Evolutionary conservation across 2,329 filamentous ascomycete species (phyloP).

Genomic region (Colletotrichum euphorbiae): DNA sequence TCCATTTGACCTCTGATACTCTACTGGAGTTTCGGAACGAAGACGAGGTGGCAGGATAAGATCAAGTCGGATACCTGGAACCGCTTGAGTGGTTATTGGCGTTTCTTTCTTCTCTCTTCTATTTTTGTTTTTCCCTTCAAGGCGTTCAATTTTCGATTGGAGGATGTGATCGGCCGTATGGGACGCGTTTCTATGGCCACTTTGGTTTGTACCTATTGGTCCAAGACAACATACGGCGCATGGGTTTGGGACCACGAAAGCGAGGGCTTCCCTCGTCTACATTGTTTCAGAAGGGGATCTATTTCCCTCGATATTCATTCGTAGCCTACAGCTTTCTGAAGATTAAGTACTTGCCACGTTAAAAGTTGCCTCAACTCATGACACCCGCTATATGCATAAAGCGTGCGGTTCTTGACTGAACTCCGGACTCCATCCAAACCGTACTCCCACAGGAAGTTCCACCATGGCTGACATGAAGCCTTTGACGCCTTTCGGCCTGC

Average conservation of each 20-base stretch:
- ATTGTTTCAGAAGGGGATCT: not conserved
- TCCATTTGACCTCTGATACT: not conserved
- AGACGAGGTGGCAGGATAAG: not conserved
- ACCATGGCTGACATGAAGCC: not conserved
- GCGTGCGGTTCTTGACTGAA: slow-evolving; percentile 21
- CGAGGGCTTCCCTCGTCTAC: not conserved
- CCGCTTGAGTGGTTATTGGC: no score
- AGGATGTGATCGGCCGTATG: no score
- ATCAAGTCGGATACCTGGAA: no score
- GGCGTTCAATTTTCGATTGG: no score
- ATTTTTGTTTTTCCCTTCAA: no score
- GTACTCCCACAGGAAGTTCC: slow-evolving; percentile 14
- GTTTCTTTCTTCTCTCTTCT: no score
- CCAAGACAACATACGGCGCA: not conserved
- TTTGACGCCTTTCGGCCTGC: not conserved
- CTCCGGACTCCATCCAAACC: slow-evolving; percentile 34
- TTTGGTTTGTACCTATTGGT: not conserved
- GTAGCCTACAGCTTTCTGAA: slow-evolving; percentile 14
- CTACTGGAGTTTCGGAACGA: not conserved
- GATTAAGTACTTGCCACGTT: slow-evolving; percentile 6
- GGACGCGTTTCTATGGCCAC: no score
- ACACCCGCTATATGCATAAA: not conserved
- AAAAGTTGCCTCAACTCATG: slow-evolving; percentile 13
- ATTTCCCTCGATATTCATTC: slow-evolving; percentile 10
- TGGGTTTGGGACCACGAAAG: not conserved